These are phyloP conservation scores for Cryptococcus wingfieldii DNA, from an alignment of 1,284 basidiomycete genomes.

Conservation along the genomic window DNA sequence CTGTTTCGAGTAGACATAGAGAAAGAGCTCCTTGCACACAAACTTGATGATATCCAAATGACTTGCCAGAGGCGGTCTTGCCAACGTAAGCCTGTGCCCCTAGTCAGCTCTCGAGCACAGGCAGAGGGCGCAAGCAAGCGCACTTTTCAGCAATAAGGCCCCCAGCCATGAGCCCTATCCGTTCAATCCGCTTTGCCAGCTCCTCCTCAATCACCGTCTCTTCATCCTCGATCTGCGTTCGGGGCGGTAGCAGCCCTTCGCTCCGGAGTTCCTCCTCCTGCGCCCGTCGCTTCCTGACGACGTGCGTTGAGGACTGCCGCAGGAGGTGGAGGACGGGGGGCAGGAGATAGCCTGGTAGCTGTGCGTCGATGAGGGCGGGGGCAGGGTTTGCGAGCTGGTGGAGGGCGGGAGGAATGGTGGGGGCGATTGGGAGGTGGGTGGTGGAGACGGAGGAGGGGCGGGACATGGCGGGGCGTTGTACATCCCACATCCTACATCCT, in stretches of 20 bases:
- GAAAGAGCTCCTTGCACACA: conserved; percentile 82
- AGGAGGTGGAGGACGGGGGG: conserved; percentile 73
- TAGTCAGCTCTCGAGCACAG: neutral
- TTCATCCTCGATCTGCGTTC: conserved; percentile 18
- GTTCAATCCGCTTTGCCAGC: conserved; percentile 65
- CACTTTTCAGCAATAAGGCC: conserved; percentile 80
- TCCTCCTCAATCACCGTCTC: conserved; percentile 61
- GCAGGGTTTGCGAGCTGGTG: conserved; percentile 45
- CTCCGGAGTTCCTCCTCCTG: conserved; percentile 37
- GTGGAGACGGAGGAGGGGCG: conserved; percentile 33
- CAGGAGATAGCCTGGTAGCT: conserved; percentile 76
- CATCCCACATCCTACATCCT: too few relatives aligned
- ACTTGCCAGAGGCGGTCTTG: conserved; percentile 69
- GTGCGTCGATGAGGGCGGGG: conserved; percentile 60
- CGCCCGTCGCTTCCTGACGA: conserved; percentile 55
- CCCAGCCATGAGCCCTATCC: conserved; percentile 81
- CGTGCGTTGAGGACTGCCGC: conserved; percentile 64
- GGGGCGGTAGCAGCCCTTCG: conserved; percentile 43
- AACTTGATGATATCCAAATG: conserved; percentile 91
- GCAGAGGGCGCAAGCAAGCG: conserved; percentile 20
- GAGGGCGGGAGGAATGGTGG: conserved; percentile 37
- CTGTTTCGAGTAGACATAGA: conserved; percentile 60
- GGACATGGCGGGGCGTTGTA: conserved; percentile 24
- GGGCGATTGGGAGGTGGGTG: conserved; percentile 28
- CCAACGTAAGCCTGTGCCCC: conserved; percentile 62